Evolutionary conservation across 352 stramenopile species (phyloP).

Genomic region (Hyaloperonospora arabidopsidis): DNA sequence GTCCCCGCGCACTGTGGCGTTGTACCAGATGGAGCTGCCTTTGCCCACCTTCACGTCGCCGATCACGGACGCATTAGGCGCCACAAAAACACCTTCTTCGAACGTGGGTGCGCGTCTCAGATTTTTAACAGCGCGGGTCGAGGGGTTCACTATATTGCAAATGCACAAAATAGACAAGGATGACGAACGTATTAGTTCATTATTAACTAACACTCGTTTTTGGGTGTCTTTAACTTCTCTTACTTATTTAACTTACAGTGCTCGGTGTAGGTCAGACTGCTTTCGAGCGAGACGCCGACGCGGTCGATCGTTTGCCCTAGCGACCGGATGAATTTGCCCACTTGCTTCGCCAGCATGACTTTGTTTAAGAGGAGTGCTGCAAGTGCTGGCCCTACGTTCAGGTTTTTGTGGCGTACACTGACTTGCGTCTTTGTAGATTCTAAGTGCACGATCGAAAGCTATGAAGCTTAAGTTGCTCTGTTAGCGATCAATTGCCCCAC

Average conservation of each 20-base stretch:
- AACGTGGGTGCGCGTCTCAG: slow-evolving; percentile 52
- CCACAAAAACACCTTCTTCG: slow-evolving; percentile 71
- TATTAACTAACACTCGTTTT: too few species aligned
- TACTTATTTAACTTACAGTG: slow-evolving; percentile 53
- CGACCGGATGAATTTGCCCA: slow-evolving; percentile 79
- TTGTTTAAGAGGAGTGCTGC: slow-evolving; percentile 25
- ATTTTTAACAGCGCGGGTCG: slow-evolving; percentile 72
- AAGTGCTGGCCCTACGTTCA: neutral
- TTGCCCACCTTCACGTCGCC: slow-evolving; percentile 89
- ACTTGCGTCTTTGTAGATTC: too few species aligned
- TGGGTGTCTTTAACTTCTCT: neutral
- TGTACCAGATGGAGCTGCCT: slow-evolving; percentile 90
- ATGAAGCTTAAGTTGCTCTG: too few species aligned
- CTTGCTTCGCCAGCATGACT: slow-evolving; percentile 54
- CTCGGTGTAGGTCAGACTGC: slow-evolving; percentile 78
- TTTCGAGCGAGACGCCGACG: slow-evolving; percentile 75
- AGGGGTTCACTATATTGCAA: slow-evolving; percentile 59
- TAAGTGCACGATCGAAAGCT: too few species aligned
- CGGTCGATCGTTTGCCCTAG: slow-evolving; percentile 81
- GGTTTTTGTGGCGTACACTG: neutral
- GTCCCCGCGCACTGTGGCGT: slow-evolving; percentile 85
- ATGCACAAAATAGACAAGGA: neutral
- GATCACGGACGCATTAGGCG: slow-evolving; percentile 88
- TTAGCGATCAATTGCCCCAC: too few species aligned
- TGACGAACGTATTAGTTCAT: too few species aligned